A percentile compares a stretch with the other conserved stretches of the same genome.
Conservation (phyloP, 371 early-diverging fungal species). For the Mucor plumbeus region DNA sequence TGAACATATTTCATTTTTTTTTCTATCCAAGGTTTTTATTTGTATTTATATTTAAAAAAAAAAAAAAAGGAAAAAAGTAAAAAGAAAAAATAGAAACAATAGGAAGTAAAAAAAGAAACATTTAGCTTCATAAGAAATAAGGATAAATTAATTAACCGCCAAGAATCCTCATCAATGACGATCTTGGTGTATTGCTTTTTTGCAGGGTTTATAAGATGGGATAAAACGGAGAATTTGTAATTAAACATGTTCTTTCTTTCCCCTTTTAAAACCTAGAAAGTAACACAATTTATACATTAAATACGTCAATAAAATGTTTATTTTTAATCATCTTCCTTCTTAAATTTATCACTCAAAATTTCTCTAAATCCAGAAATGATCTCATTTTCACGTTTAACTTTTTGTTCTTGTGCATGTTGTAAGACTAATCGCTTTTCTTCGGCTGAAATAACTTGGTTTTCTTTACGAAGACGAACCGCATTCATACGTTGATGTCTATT, state of each 20-base stretch:
- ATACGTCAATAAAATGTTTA: background rate
- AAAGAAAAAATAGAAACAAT: background rate
- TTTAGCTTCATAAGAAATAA: background rate
- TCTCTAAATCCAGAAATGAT: constrained; percentile 87
- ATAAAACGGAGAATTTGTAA: constrained; percentile 5
- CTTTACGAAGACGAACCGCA: constrained; percentile 94
- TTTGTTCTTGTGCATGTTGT: constrained; percentile 83
- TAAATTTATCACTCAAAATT: constrained; percentile 56
- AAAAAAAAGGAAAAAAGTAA: constrained; percentile 6
- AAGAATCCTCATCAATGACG: constrained; percentile 8
- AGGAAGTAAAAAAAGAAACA: background rate
- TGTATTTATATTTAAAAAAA: background rate
- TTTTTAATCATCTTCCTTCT: constrained; percentile 31
- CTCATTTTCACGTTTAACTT: constrained; percentile 85
- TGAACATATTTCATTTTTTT: constrained; percentile 48
- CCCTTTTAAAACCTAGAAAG: background rate
- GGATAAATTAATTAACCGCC: constrained; percentile 15
- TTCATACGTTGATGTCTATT: constrained; percentile 93
- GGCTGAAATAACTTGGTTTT: constrained; percentile 90
- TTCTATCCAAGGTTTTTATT: background rate
- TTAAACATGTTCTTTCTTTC: constrained; percentile 12
- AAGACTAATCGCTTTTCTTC: constrained; percentile 87
- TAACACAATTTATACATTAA: background rate
- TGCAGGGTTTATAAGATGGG: constrained; percentile 1
- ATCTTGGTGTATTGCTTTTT: background rate